These are phyloP conservation scores for Plantago ovata DNA, from an alignment of 257 asterid genomes.

Conservation along the genomic window DNA sequence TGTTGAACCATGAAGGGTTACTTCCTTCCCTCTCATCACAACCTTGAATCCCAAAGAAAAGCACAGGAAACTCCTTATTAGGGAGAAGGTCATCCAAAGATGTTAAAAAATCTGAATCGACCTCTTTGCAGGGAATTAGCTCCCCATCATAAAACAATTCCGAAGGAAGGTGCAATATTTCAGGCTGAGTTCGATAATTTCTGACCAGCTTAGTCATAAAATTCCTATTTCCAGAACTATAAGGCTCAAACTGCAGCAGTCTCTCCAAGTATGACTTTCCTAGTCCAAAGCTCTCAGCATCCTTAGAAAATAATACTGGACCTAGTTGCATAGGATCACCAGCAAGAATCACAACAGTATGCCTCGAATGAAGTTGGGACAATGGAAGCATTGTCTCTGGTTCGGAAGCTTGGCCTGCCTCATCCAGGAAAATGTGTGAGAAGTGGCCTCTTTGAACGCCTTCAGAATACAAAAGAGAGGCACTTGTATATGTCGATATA, in stretches of 20 bases:
- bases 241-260: slow-evolving; percentile 47
- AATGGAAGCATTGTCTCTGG: slow-evolving; percentile 94
- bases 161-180: slow-evolving; percentile 75
- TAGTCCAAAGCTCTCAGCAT: slow-evolving; percentile 64
- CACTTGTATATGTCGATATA: slow-evolving; percentile 74
- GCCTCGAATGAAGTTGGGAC: slow-evolving; percentile 45
- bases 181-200: slow-evolving; percentile 77
- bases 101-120: slow-evolving; percentile 13
- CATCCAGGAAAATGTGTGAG: slow-evolving; percentile 83
- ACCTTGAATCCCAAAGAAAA: slow-evolving; percentile 84
- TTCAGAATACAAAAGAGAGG: slow-evolving; percentile 56
- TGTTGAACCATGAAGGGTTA: slow-evolving; percentile 96
- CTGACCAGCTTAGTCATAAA: slow-evolving; percentile 58
- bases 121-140: slow-evolving; percentile 63
- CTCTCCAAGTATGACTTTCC: slow-evolving; percentile 86
- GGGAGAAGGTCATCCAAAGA: slow-evolving; percentile 55
- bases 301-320: slow-evolving; percentile 64
- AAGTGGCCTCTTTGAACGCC: slow-evolving; percentile 74
- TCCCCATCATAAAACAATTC: slow-evolving; percentile 63
- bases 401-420: slow-evolving; percentile 98
- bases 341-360: slow-evolving; percentile 67
- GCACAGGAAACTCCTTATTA: slow-evolving; percentile 65
- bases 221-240: slow-evolving; percentile 35
- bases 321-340: slow-evolving; percentile 98
- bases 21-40: slow-evolving; percentile 91